These are phyloP conservation scores for Candida odintsovae DNA, from an alignment of 805 yeast genomes.

Conservation along the genomic window DNA sequence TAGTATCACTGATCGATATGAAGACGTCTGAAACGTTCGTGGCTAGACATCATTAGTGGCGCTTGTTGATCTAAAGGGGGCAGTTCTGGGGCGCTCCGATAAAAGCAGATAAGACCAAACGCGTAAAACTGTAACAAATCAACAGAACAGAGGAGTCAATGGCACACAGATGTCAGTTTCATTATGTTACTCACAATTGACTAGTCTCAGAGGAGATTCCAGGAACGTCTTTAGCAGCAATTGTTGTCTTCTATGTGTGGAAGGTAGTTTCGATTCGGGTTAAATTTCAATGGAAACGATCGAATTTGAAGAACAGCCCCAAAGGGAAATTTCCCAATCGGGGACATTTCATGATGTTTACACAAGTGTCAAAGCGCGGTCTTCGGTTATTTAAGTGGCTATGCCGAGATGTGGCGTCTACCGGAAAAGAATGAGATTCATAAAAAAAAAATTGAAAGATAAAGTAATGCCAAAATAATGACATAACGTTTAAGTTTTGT, in stretches of 20 bases:
- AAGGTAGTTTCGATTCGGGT: not conserved
- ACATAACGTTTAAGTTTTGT: not conserved
- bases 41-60: not conserved
- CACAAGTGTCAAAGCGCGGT: not conserved
- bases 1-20: not conserved
- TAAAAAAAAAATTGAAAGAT: not conserved
- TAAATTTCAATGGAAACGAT: not conserved
- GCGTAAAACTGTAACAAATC: not conserved
- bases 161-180: not conserved
- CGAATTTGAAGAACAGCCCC: not conserved
- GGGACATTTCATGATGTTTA: not conserved
- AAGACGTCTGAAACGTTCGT: not conserved
- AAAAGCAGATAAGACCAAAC: not conserved
- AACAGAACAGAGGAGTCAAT: not conserved
- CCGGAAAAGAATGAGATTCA: not conserved
- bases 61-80: not conserved
- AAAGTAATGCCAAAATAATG: not conserved
- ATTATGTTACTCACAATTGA: not conserved
- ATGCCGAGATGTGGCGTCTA: not conserved
- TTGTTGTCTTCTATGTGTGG: not conserved
- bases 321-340: not conserved
- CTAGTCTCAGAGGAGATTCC: not conserved
- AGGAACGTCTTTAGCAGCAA: not conserved
- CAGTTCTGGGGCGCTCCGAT: not conserved
- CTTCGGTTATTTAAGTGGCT: not conserved